phyloP scores from a whole-genome alignment of 2,329 filamentous ascomycete genomes.

The Clarireedia paspali region DNA sequence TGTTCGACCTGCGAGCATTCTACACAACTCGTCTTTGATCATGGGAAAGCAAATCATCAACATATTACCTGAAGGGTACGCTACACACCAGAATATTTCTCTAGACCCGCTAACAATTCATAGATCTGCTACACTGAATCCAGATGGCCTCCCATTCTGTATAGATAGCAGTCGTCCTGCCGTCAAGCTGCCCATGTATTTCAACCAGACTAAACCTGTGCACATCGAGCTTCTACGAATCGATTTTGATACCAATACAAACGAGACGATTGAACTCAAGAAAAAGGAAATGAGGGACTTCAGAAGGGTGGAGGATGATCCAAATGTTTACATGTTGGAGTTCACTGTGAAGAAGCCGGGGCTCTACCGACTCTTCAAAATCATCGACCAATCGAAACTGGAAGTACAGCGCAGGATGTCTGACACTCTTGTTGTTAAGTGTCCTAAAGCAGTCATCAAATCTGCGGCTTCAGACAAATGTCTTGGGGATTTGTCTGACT shows the following conservation, averaged over 20 bases:
- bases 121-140: slow-evolving; percentile 81
- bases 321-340: slow-evolving; percentile 54
- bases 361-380: slow-evolving; percentile 75
- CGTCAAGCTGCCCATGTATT: slow-evolving; percentile 71
- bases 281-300: slow-evolving; percentile 62
- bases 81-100: slow-evolving; percentile 3
- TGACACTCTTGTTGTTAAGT: slow-evolving; percentile 78
- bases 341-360: slow-evolving; percentile 79
- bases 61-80: slow-evolving; percentile 84
- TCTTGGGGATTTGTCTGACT: slow-evolving; percentile 77
- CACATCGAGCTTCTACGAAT: slow-evolving; percentile 82
- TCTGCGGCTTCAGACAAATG: slow-evolving; percentile 62
- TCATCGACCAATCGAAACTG: slow-evolving; percentile 88
- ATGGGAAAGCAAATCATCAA: slow-evolving; percentile 96
- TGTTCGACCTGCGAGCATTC: slow-evolving; percentile 79
- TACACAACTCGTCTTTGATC: slow-evolving; percentile 90
- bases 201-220: slow-evolving; percentile 88
- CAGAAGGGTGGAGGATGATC: slow-evolving; percentile 54
- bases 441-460: slow-evolving; percentile 71
- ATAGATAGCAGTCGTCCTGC: slow-evolving; percentile 55
- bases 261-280: slow-evolving; percentile 72
- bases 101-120: slow-evolving; percentile 8
- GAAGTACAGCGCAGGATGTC: slow-evolving; percentile 73
- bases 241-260: slow-evolving; percentile 72
- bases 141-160: slow-evolving; percentile 73